Evolutionary conservation across 2,329 filamentous ascomycete species (phyloP).

Genomic region (Nakataea oryzae): DNA sequence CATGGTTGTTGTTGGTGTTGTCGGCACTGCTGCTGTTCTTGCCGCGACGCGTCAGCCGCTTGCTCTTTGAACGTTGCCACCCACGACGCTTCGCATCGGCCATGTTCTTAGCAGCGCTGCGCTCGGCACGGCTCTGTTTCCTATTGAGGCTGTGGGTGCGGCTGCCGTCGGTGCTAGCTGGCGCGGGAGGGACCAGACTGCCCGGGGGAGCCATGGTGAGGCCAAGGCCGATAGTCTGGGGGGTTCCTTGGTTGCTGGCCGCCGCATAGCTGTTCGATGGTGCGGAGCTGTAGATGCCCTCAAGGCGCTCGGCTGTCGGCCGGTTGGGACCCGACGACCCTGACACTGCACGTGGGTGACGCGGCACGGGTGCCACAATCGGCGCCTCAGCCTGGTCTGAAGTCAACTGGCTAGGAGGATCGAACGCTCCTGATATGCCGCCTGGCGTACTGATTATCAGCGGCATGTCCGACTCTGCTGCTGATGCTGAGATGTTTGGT

Average conservation of each 20-base stretch:
- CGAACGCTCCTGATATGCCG: constrained; percentile 43
- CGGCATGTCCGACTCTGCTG: constrained; percentile 21
- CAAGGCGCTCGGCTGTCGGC: constrained; percentile 41
- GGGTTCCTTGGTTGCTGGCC: not conserved
- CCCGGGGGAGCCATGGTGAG: not conserved
- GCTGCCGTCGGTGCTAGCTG: constrained; percentile 12
- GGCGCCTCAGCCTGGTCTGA: constrained; percentile 28
- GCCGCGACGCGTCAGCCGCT: constrained; percentile 12
- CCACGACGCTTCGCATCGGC: constrained; percentile 48
- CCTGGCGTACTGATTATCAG: constrained; percentile 51
- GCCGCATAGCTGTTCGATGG: not conserved
- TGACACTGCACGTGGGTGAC: constrained; percentile 31
- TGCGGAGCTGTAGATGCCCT: constrained; percentile 39
- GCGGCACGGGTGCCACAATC: constrained; percentile 42
- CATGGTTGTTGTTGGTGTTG: constrained; percentile 29
- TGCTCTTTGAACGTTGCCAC: constrained; percentile 31
- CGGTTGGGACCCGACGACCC: constrained; percentile 20
- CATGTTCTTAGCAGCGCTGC: constrained; percentile 52
- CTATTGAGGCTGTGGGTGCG: constrained; percentile 31
- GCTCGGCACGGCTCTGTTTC: constrained; percentile 43
- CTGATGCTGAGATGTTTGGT: constrained; percentile 8
- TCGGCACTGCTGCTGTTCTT: constrained; percentile 28
- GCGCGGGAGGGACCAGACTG: not conserved
- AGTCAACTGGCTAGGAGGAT: constrained; percentile 26
- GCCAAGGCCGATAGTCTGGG: not conserved